Evolutionary conservation across 768 basidiomycete genomes (phyloP), one percentile per base, ranked within the genome.

Genomic region (Tubosaeta brunneosetosa): DNA sequence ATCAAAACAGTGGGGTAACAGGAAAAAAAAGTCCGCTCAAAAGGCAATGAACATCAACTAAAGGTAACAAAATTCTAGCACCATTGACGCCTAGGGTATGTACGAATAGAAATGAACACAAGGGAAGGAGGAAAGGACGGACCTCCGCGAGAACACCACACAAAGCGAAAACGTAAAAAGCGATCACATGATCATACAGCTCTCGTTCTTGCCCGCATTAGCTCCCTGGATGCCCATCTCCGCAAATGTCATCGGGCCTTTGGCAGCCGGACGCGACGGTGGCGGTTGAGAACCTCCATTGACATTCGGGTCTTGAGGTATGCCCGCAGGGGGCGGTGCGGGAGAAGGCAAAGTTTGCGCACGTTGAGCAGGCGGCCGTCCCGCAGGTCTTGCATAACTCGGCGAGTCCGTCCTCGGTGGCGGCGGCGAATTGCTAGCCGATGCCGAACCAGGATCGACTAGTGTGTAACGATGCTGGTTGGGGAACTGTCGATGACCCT

Each of bases 101-200:
- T 46, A 34, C 16, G 22, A 46, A 38, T 16, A 13, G 16, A 45
- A 19, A 33, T 4, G 17, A 33, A 45, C 37, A 17, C n/a, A 37
- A 9, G n/a, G 36, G 36, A 19, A 22, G 22, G 22, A 22, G 22
- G 22, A 17, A 37, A 27, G 22, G 31, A 25, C 12, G 31, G 29
- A 44, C 43, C 19, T 41, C 38, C 16, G 10, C 13, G 29, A 14
- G 14, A 14, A 36, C 36, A 37, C n/a, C 16, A 14, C 10, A 31
- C 17, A 7, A 45, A 16, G 6, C 32, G 33, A 6, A 10, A 12
- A 34, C 11, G 9, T 11, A 37, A n/a, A 13, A 34, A 22, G 22
- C 4, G 6, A 12, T 78, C 66, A 97, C 92, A 97, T 94, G 57
- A 97, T 79, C 32, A 89, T 71, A 74, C 93, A 95, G 0, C 91